phyloP scores from a whole-genome alignment of 768 basidiomycete genomes.

The Kwoniella sp. region DNA sequence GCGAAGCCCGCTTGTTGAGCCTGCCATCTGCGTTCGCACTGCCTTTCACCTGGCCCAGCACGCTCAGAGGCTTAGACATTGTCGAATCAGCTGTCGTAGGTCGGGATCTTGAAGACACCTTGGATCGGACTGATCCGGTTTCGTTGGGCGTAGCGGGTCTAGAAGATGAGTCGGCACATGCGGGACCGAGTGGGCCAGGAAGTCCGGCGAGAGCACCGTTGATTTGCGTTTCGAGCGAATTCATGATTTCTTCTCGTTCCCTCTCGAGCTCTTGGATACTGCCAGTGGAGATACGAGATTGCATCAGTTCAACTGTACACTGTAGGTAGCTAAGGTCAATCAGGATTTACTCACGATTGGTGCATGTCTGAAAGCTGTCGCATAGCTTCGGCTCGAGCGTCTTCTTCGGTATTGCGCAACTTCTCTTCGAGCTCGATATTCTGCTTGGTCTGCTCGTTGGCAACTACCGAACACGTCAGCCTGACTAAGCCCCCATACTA shows the following conservation, averaged over 20 bases:
- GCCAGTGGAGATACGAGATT: no score
- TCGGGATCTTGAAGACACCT: slow-evolving; percentile 1
- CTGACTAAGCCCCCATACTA: no score
- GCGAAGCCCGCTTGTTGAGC: slow-evolving; percentile 11
- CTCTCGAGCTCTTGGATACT: slow-evolving; percentile 52
- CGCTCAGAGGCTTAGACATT: slow-evolving; percentile 5
- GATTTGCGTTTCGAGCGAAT: slow-evolving; percentile 47
- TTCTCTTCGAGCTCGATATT: slow-evolving; percentile 53
- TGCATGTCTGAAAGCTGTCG: slow-evolving; percentile 82
- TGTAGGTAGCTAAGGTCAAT: no score
- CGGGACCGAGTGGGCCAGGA: slow-evolving; percentile 6
- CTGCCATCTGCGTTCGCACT: not conserved
- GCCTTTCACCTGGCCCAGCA: slow-evolving; percentile 8
- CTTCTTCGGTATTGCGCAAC: slow-evolving; percentile 80
- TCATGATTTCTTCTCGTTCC: slow-evolving; percentile 53
- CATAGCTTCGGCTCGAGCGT: slow-evolving; percentile 75
- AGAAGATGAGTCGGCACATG: not conserved
- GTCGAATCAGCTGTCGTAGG: slow-evolving; percentile 4
- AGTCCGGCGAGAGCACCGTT: slow-evolving; percentile 37
- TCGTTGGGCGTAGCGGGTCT: slow-evolving; percentile 23
- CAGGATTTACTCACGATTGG: slow-evolving; percentile 77
- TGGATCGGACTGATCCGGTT: slow-evolving; percentile 5
- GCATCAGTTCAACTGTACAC: not conserved
- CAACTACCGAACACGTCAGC: slow-evolving; percentile 9
- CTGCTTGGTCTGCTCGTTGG: slow-evolving; percentile 30